Conservation (phyloP, 148 eudicot genomes). For the Chenopodium suecicum region DNA sequence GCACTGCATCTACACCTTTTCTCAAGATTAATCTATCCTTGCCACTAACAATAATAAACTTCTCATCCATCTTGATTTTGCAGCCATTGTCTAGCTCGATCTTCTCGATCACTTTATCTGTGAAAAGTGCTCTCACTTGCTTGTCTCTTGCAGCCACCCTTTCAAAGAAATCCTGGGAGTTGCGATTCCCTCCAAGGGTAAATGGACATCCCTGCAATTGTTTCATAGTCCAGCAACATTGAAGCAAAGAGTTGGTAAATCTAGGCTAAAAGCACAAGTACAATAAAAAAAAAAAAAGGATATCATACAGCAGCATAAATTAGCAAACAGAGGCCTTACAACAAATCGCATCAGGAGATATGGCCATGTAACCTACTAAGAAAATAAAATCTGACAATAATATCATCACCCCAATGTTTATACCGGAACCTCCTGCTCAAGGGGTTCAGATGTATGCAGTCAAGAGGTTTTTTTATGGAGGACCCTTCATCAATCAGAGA, state of each 20-base stretch:
- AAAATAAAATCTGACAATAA: not conserved
- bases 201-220: conserved; percentile 88
- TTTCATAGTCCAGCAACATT: conserved; percentile 26
- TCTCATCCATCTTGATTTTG: conserved; percentile 89
- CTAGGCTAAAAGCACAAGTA: not conserved
- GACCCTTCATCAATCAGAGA: not conserved
- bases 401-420: not conserved
- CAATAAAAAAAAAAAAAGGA: not conserved
- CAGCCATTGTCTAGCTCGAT: conserved; percentile 92
- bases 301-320: not conserved
- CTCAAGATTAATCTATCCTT: conserved; percentile 80
- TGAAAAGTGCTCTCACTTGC: conserved; percentile 82
- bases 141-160: conserved; percentile 92
- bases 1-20: conserved; percentile 97
- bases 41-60: conserved; percentile 94
- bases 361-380: not conserved
- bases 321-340: not conserved
- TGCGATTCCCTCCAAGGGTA: conserved; percentile 94
- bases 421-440: not conserved
- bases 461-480: not conserved
- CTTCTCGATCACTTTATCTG: conserved; percentile 62
- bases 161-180: conserved; percentile 95
- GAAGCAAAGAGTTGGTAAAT: conserved; percentile 7
- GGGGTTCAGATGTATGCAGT: not conserved
- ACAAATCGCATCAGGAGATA: not conserved